A percentile compares a stretch with the other conserved stretches of the same genome.
These are phyloP conservation scores for Clitopilus hobsonii DNA, from an alignment of 768 basidiomycete species.

Conservation along the genomic window DNA sequence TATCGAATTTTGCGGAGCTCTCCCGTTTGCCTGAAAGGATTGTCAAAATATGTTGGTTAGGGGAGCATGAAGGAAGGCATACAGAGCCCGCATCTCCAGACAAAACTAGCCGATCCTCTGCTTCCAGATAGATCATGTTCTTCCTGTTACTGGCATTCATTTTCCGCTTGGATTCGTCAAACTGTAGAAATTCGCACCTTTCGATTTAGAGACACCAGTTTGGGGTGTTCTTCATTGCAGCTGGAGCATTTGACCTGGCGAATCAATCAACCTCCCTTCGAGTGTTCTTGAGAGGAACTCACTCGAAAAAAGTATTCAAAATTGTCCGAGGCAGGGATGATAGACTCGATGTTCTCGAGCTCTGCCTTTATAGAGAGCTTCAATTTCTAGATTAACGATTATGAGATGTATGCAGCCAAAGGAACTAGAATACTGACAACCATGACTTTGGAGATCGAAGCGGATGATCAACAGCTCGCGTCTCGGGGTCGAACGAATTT, in stretches of 20 bases:
- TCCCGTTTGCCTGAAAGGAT: constrained; percentile 81
- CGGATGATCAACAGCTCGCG: too few species aligned
- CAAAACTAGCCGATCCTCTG: constrained; percentile 73
- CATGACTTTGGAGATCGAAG: constrained; percentile 24
- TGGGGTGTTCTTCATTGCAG: constrained; percentile 75
- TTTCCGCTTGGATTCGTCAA: constrained; percentile 5
- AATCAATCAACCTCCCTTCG: constrained; percentile 4
- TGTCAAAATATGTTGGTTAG: constrained; percentile 4
- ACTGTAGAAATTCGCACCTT: constrained; percentile 32
- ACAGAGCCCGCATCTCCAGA: constrained; percentile 76
- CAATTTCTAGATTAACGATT: constrained; percentile 38
- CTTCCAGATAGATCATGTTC: constrained; percentile 58
- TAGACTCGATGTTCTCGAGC: constrained; percentile 71
- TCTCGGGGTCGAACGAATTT: neutral
- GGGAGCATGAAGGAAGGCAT: constrained; percentile 3
- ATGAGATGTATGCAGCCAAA: neutral
- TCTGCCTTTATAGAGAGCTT: constrained; percentile 73
- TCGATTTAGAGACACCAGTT: constrained; percentile 68
- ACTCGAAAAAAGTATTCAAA: constrained; percentile 85
- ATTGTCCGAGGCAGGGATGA: constrained; percentile 58
- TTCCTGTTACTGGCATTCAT: constrained; percentile 41
- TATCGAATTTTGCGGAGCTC: constrained; percentile 76
- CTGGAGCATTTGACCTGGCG: constrained; percentile 70
- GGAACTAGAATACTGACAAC: constrained; percentile 38
- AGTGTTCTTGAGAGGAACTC: neutral